Base-by-base conservation (phyloP, 805 yeast genomes). In the Phaffomyces antillensis region DNA sequence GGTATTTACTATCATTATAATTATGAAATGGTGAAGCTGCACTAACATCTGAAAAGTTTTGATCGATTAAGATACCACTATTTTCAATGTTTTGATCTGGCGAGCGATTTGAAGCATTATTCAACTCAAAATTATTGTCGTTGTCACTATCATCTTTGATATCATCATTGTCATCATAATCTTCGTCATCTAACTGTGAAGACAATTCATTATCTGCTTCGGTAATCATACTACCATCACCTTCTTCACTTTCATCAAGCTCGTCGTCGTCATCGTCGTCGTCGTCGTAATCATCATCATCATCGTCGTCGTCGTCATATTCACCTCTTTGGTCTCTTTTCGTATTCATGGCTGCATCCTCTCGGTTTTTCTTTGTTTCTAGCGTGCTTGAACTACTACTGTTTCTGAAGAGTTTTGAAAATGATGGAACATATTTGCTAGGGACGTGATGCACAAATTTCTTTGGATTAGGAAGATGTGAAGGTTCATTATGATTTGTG, bases 41-140 rank as follows among this genome's bases (percentile, higher is more conserved):
- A 44, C 54, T 57, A 18, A 58, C 56, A 37, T 53, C 61, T 9
- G 58, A 52, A 43, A 46, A 55, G 42, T 52, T 51, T 44, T 49
- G 58, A 36, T 52, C 55, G 15, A 55, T 51, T 15, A 48, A 39
- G 25, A 58, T 59, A 0, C 60, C 62, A 39, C 50, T 54, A 15
- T 43, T 37, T 7, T 45, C 33, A 24, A 30, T 39, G 24, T n/a
- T 35, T 15, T 28, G 46, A 18, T 16, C 30, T 26, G 24, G 26
- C 13, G 26, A 28, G 13, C 23, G 26, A 20, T 17, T 9, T 15
- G 18, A 18, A 4, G 32, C 28, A 9, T 36, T 18, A 12, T 46
- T 52, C 4, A 30, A 40, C 6, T 38, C 23, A 1, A 20, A 23
- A 5, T 25, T 7, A 3, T 33, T 23, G 16, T 16, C 18, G 18